Conservation (phyloP, 805 yeast genomes). For the Candida broadrunensis region DNA sequence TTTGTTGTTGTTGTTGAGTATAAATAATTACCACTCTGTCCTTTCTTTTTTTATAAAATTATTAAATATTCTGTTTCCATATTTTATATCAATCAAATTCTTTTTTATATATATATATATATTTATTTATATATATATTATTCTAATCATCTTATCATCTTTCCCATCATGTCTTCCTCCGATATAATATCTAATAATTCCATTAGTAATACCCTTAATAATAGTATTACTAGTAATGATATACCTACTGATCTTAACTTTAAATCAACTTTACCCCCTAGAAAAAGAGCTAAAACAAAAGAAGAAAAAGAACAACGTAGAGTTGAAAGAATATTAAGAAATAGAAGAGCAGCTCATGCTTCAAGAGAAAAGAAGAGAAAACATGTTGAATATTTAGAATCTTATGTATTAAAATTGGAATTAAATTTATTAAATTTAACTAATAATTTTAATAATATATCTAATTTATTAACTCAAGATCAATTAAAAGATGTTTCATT, state of each 20-base stretch:
- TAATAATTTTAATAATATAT: constrained; percentile 20
- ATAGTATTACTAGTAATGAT: background rate
- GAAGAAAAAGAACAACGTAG: constrained; percentile 97
- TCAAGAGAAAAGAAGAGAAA: constrained; percentile 94
- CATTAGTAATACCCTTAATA: background rate
- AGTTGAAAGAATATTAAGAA: constrained; percentile 86
- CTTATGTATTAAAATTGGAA: constrained; percentile 47
- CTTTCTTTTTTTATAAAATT: too few relatives aligned
- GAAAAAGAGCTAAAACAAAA: constrained; percentile 93
- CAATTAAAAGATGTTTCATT: constrained; percentile 7
- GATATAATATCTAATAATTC: background rate
- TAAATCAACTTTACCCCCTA: constrained; percentile 71
- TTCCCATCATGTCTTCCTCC: background rate
- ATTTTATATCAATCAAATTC: too few relatives aligned
- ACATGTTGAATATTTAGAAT: constrained; percentile 83
- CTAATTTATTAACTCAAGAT: constrained; percentile 8
- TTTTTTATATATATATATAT: too few relatives aligned
- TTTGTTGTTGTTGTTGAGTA: too few relatives aligned
- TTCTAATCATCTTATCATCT: too few relatives aligned
- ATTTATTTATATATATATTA: too few relatives aligned
- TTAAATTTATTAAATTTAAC: constrained; percentile 23
- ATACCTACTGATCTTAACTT: constrained; percentile 8
- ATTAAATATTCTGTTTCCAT: too few relatives aligned
- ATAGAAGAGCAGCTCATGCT: constrained; percentile 96
- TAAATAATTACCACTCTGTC: too few relatives aligned